Base-by-base conservation (phyloP, 345 rosid species). In the Gossypium bickii region DNA sequence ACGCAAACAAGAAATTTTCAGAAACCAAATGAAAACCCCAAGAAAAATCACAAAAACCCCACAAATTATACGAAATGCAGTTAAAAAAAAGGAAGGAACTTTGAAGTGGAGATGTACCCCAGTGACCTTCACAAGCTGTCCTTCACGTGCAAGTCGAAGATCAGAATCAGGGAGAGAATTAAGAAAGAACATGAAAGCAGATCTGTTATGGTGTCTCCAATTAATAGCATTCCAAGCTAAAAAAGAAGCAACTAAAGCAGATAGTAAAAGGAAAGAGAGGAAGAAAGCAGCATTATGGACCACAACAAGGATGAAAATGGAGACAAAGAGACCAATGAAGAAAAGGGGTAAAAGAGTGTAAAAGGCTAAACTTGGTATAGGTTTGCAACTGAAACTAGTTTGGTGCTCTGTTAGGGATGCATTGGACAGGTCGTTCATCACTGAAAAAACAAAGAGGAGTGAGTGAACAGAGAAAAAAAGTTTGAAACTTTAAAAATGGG, bases 351-450 rank as follows among this genome's bases (percentile, higher is more conserved):
- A 1, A 16, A 85, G 78, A 61, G 82, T 72, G 84, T 61, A 85
- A 51, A 81, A 34, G 9, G 83, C 82, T 27, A 74, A 24, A 3
- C 70, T 70, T 27, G 90, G 88, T 17, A 83, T 71, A 29, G 86
- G 80, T 22, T 83, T 71, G 78, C 78, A 83, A 20, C 71, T 52
- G 69, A 59, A 67, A 22, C 69, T 29, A 1, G 9, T 77, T 48
- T 77, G 84, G 43, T 83, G 78, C 48, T 83, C 84, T 76, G 77
- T 80, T 69, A 71, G 22, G 66, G 74, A 82, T 25, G 56, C 86
- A 66, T 63, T 77, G 45, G 86, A 85, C 67, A 85, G 86, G 81
- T 87, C 81, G 84, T 85, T 87, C 90, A 87, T 87, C 71, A 77
- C 86, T 86, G 41, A 34, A 5, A 34, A 34, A 34, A 34, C 41